Conservation (phyloP, 2,329 filamentous ascomycete genomes). For the Fusarium caatingaense region DNA sequence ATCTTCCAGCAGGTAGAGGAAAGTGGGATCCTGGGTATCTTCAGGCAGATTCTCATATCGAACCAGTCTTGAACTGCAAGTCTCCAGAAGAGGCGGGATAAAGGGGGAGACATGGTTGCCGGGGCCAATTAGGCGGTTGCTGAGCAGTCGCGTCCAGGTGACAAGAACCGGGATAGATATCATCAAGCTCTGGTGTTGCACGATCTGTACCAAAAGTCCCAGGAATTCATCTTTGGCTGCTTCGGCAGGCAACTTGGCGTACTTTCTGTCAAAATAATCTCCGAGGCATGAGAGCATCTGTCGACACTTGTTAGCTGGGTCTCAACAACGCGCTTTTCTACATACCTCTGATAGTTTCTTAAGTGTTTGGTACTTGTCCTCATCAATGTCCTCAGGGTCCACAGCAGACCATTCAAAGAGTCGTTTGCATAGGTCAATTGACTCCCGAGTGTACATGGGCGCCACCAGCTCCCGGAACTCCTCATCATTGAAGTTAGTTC, state of each 20-base stretch:
- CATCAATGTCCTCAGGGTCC: slow-evolving; percentile 84
- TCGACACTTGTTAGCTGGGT: not conserved
- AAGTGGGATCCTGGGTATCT: slow-evolving; percentile 81
- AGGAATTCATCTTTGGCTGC: slow-evolving; percentile 80
- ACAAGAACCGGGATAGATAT: slow-evolving; percentile 94
- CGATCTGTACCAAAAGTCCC: slow-evolving; percentile 80
- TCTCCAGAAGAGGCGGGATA: slow-evolving; percentile 81
- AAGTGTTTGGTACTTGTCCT: slow-evolving; percentile 89
- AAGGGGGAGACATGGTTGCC: slow-evolving; percentile 71
- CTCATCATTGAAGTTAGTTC: slow-evolving; percentile 78
- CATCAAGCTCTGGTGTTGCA: slow-evolving; percentile 87
- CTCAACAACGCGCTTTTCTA: not conserved
- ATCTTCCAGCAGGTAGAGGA: slow-evolving; percentile 88
- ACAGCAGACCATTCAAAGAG: slow-evolving; percentile 85
- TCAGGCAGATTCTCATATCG: slow-evolving; percentile 89
- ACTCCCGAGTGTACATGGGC: slow-evolving; percentile 80
- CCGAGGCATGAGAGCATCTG: slow-evolving; percentile 88
- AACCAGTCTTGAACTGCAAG: slow-evolving; percentile 84
- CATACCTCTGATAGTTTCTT: slow-evolving; percentile 94
- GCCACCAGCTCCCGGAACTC: slow-evolving; percentile 83
- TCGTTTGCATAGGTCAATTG: slow-evolving; percentile 76
- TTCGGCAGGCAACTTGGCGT: slow-evolving; percentile 70
- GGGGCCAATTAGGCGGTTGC: slow-evolving; percentile 73
- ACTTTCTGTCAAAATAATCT: slow-evolving; percentile 84
- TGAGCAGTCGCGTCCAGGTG: slow-evolving; percentile 86